Base-by-base conservation (phyloP, 768 basidiomycete genomes). In the Calvatia gigantea region DNA sequence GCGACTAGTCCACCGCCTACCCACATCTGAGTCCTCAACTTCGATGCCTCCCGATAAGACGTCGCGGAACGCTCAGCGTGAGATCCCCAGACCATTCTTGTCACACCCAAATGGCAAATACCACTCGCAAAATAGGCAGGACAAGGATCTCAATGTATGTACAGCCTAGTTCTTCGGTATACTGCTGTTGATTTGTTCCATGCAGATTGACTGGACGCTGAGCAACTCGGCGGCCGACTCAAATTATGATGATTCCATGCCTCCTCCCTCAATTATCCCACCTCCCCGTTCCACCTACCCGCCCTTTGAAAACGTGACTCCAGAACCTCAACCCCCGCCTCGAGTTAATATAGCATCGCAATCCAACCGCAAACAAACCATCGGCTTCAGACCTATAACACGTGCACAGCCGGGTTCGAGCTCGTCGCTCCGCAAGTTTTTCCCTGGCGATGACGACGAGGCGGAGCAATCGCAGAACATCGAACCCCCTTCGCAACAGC, bases 371-470 rank as follows among this genome's bases (percentile, higher is more conserved):
- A 51, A 28, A 27, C 56, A 54, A 29, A 28, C 75, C 54, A 65
- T 76, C 1, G 83, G 85, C 11, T 88, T 89, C 69, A 88, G 81
- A 62, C 87, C 89, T 4, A 87, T 90, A 23, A 25, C 33, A n/a
- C 54, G 54, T 15, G 80, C 76, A 5, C 75, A 79, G 59, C 56
- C 70, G 53, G 33, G 46, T 2, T 41, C 54, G 7, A 78, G 71
- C 62, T 77, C 80, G 31, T 80, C 85, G 15, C 73, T 94, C 44
- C 87, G 86, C 67, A 80, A 77, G 62, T 94, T 94, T 70, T 94
- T 94, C 65, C 91, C 91, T 19, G 82, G 80, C 1, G 90, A 92
- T 47, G 90, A 92, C 19, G 88, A 89, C 17, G 88, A 89, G 32
- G 66, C 65, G 28, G 57, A 65, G n/a, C 64, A 68, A 15, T 32